Conservation (phyloP, 2,329 filamentous ascomycete species). For the Penicillium sp. region DNA sequence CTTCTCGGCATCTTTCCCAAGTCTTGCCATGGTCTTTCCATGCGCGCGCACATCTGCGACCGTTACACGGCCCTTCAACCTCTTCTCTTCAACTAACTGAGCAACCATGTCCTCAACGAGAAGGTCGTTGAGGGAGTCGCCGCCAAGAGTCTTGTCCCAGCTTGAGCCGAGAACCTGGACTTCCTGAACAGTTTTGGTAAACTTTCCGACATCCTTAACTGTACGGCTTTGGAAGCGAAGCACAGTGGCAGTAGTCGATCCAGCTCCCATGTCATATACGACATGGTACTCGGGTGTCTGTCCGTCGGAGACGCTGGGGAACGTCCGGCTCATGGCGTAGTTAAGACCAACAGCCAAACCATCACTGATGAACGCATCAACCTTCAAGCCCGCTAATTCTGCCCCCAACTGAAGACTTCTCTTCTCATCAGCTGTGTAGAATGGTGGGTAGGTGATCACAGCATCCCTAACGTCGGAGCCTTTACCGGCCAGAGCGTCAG, state of each 20-base stretch:
- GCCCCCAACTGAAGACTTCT: slow-evolving; percentile 83
- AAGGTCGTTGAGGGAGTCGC: slow-evolving; percentile 84
- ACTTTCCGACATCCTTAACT: slow-evolving; percentile 89
- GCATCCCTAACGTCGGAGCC: slow-evolving; percentile 75
- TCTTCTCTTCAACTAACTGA: slow-evolving; percentile 74
- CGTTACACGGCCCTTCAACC: slow-evolving; percentile 47
- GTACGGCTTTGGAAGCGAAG: slow-evolving; percentile 86
- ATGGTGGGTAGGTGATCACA: slow-evolving; percentile 87
- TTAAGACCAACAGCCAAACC: slow-evolving; percentile 91
- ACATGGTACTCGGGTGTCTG: slow-evolving; percentile 89
- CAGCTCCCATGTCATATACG: slow-evolving; percentile 97
- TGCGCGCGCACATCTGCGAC: slow-evolving; percentile 64
- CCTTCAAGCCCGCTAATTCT: slow-evolving; percentile 83
- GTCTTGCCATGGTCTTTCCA: slow-evolving; percentile 82
- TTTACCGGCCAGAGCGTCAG: slow-evolving; percentile 79
- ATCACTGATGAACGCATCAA: slow-evolving; percentile 84
- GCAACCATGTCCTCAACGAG: slow-evolving; percentile 88
- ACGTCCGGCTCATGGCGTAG: slow-evolving; percentile 89
- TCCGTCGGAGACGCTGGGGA: slow-evolving; percentile 81
- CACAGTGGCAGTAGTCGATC: slow-evolving; percentile 87
- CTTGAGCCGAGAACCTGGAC: slow-evolving; percentile 85
- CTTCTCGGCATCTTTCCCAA: slow-evolving; percentile 91
- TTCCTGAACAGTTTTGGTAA: slow-evolving; percentile 96
- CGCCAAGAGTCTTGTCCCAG: slow-evolving; percentile 89
- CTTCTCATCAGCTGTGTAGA: slow-evolving; percentile 90